Conservation (phyloP, 257 asterid species). For the Solanum chmielewskii region DNA sequence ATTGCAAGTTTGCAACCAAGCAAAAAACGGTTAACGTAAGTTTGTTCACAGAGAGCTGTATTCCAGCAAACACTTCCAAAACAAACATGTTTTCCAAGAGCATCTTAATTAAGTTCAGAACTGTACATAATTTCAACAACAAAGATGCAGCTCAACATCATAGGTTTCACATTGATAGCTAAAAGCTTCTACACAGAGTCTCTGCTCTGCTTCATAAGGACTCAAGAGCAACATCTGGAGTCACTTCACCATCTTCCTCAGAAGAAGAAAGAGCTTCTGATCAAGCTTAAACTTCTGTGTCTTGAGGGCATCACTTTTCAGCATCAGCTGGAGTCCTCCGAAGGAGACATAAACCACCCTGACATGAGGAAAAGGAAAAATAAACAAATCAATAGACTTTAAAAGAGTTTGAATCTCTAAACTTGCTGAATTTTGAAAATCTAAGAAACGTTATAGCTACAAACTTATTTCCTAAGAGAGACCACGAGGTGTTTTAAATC, state of each 20-base stretch:
- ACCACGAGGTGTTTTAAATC: background rate
- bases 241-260: slow-evolving; percentile 55
- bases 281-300: slow-evolving; percentile 47
- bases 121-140: background rate
- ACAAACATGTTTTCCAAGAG: background rate
- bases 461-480: background rate
- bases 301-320: slow-evolving; percentile 46
- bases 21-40: background rate
- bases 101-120: background rate
- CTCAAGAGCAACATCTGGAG: background rate
- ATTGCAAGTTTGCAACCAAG: background rate
- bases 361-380: slow-evolving; percentile 4
- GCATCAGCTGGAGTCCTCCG: slow-evolving; percentile 90
- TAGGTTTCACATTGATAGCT: background rate
- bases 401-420: background rate
- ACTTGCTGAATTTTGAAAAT: background rate
- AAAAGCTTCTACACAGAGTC: background rate
- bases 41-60: background rate
- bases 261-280: slow-evolving; percentile 62
- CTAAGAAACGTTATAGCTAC: background rate
- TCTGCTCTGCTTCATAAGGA: background rate
- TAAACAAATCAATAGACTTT: background rate
- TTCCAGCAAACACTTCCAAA: background rate
- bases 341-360: slow-evolving; percentile 61
- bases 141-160: background rate